Evolutionary conservation across 768 basidiomycete genomes (phyloP).

Genomic region (Termitomyces sp.): DNA sequence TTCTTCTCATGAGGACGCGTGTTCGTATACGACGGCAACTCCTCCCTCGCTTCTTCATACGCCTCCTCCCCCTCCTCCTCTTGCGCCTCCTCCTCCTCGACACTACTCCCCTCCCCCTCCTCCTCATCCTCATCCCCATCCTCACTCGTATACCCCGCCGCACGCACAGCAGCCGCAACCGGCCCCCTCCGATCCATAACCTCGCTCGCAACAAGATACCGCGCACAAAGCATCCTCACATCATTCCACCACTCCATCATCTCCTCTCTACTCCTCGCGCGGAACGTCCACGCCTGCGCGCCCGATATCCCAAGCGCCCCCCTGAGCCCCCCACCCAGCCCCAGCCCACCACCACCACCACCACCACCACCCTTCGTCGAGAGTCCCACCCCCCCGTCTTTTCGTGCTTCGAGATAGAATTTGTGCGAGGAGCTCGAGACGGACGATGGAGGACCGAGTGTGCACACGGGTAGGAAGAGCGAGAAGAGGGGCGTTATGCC

Average conservation of each 20-base stretch:
- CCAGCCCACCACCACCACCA: too few relatives aligned
- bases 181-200: slow-evolving; percentile 90
- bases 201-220: slow-evolving; percentile 93
- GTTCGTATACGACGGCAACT: slow-evolving; percentile 64
- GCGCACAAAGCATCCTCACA: slow-evolving; percentile 86
- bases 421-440: slow-evolving; percentile 77
- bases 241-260: slow-evolving; percentile 99
- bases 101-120: slow-evolving; percentile 41
- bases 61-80: slow-evolving; percentile 47
- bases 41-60: slow-evolving; percentile 35
- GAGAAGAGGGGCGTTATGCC: slow-evolving; percentile 70
- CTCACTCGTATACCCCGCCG: slow-evolving; percentile 85
- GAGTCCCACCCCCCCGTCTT: slow-evolving; percentile 53
- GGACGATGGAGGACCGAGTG: slow-evolving; percentile 86
- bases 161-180: slow-evolving; percentile 87
- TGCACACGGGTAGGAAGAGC: slow-evolving; percentile 93
- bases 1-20: too few relatives aligned
- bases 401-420: slow-evolving; percentile 95
- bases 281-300: slow-evolving; percentile 88
- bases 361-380: too few relatives aligned
- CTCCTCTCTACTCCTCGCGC: slow-evolving; percentile 85
- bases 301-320: too few relatives aligned
- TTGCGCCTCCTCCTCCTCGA: slow-evolving; percentile 46
- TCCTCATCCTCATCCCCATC: slow-evolving; percentile 68
- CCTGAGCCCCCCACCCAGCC: too few relatives aligned